Evolutionary conservation across 495 filamentous ascomycete genomes (phyloP), one percentile per base, ranked within the genome.

Genomic region (Aspergillus ostianus): DNA sequence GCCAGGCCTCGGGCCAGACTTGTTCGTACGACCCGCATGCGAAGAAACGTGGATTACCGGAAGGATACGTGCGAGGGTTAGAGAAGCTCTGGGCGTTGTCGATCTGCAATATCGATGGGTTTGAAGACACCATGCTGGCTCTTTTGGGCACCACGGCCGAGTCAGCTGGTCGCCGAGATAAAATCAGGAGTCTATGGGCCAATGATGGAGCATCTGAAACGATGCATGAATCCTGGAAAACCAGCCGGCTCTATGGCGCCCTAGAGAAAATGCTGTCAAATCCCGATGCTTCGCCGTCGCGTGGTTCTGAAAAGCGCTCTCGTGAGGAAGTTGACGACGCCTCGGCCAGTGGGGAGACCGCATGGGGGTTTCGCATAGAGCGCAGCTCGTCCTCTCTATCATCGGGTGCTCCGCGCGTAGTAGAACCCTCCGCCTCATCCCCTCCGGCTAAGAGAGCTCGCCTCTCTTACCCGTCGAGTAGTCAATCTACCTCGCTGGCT

Each of bases 21-120:
- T 92, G 89, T 67, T 85, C 86, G 5, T 92, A 90, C 70, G 81
- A 87, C 55, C 80, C 84, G 21, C 83, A 82, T 60, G 83, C 88
- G 26, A 90, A 88, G 71, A 92, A 91, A 68, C 82, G 89, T 49
- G 89, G 77, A 23, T 57, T 80, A 9, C 77, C 77, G 4, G 77
- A 80, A 56, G 77, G 77, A n/a, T 80, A 80, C 60, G 75, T 77
- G 30, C 75, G 73, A 19, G 72, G 73, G 17, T 51, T 80, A 53
- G 77, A 78, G 60, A 79, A 78, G 63, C 67, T 78, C 21, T 79
- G 73, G 77, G 73, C 77, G 15, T 62, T 80, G 45, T 74, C 73
- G 4, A 70, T 80, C 20, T 78, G 75, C 56, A 80, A 80, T 30
- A 77, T 79, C 46, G 75, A 79, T 51, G 77, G 77, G 5, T 78